Evolutionary conservation across 306 rosid species (phyloP).

Genomic region (Cucurbita maxima): DNA sequence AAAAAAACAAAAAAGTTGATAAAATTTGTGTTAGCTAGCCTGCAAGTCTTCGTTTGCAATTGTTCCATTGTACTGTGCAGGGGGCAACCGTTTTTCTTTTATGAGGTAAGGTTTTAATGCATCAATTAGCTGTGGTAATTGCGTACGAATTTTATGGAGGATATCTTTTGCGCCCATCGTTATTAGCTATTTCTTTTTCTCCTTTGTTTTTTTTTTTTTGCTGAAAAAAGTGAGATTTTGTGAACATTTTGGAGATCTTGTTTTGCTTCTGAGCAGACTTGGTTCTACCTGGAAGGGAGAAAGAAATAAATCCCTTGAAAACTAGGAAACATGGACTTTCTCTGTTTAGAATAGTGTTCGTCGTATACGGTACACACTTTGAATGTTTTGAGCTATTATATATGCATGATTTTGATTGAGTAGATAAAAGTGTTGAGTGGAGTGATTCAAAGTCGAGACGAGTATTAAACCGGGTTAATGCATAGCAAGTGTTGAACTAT

Average conservation of each 20-base stretch:
- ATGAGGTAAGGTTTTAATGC: neutral
- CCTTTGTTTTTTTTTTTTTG: neutral
- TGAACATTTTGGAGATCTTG: neutral
- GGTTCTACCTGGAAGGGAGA: neutral
- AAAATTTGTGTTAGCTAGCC: neutral
- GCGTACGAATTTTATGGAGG: neutral
- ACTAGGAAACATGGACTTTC: neutral
- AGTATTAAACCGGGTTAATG: neutral
- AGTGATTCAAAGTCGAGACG: neutral
- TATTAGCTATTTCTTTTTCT: neutral
- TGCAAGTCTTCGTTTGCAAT: neutral
- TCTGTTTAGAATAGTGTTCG: neutral
- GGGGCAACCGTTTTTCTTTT: neutral
- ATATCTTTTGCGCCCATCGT: neutral
- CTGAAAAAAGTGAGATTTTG: neutral
- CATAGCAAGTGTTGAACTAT: neutral
- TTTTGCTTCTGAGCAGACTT: neutral
- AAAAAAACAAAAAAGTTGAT: neutral
- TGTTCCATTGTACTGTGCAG: slow-evolving; percentile 1
- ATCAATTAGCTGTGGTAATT: neutral
- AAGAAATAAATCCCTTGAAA: neutral
- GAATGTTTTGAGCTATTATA: neutral
- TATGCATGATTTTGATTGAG: neutral
- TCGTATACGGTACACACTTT: neutral
- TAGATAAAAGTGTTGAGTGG: neutral